phyloP scores from a whole-genome alignment of 768 basidiomycete genomes.

The Porpolomopsis calyptriformis region DNA sequence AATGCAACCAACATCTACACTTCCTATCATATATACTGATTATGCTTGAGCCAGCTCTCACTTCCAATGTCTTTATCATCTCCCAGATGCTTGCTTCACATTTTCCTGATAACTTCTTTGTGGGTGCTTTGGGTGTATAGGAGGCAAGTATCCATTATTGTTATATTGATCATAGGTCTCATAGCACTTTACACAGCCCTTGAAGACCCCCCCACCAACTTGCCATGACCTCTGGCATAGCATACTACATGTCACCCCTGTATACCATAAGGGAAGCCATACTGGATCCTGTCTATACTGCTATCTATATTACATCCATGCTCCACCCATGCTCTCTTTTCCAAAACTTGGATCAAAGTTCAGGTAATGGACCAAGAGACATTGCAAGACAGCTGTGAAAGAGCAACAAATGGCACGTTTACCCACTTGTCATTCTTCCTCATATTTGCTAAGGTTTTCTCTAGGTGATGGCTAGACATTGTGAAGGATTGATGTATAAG shows the following conservation, averaged over 20 bases:
- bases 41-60: slow-evolving; percentile 93
- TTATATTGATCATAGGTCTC: background rate
- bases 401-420: slow-evolving; percentile 86
- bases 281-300: slow-evolving; percentile 88
- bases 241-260: slow-evolving; percentile 98
- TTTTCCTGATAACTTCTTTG: slow-evolving; percentile 86
- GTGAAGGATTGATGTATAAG: slow-evolving; percentile 98
- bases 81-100: slow-evolving; percentile 89
- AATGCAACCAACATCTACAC: slow-evolving; percentile 99
- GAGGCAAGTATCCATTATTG: slow-evolving; percentile 54
- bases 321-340: slow-evolving; percentile 94
- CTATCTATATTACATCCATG: slow-evolving; percentile 86
- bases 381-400: slow-evolving; percentile 97
- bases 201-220: slow-evolving; percentile 92
- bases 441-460: background rate
- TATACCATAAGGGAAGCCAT: slow-evolving; percentile 82
- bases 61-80: slow-evolving; percentile 90
- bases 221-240: slow-evolving; percentile 78
- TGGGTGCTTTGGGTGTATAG: slow-evolving; percentile 91
- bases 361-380: slow-evolving; percentile 89
- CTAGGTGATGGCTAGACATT: slow-evolving; percentile 77
- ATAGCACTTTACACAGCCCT: slow-evolving; percentile 43
- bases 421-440: background rate
- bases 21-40: slow-evolving; percentile 97
- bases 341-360: slow-evolving; percentile 99